Conservation (phyloP, 371 early-diverging fungal genomes). For the Encephalitozoon cuniculi region DNA sequence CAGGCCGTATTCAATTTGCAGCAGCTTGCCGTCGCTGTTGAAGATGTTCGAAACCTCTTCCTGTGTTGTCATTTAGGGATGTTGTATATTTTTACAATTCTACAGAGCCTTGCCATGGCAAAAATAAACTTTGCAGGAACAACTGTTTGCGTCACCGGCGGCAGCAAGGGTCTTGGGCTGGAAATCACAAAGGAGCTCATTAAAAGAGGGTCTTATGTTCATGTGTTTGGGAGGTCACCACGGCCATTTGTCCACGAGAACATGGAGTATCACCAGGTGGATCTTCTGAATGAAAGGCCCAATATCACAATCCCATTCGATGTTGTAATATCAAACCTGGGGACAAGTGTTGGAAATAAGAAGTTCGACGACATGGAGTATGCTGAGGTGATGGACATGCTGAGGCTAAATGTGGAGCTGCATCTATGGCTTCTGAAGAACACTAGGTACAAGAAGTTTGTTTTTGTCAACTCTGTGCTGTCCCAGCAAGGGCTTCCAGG, state of each 20-base stretch:
- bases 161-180: slow-evolving; percentile 22
- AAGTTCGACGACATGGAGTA: slow-evolving; percentile 4
- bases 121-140: background rate
- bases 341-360: slow-evolving; percentile 37
- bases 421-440: slow-evolving; percentile 28
- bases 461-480: slow-evolving; percentile 51
- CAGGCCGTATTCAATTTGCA: slow-evolving; percentile 61
- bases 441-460: slow-evolving; percentile 42
- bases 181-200: slow-evolving; percentile 27
- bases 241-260: slow-evolving; percentile 10
- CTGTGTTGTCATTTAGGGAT: slow-evolving; percentile 29
- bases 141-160: slow-evolving; percentile 28
- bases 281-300: slow-evolving; percentile 17
- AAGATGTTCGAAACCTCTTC: slow-evolving; percentile 56
- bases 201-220: background rate
- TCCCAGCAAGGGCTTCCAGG: slow-evolving; percentile 37
- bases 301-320: slow-evolving; percentile 26
- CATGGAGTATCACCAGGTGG: slow-evolving; percentile 21
- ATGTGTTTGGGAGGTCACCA: slow-evolving; percentile 14
- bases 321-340: slow-evolving; percentile 52
- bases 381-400: slow-evolving; percentile 14
- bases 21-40: slow-evolving; percentile 57
- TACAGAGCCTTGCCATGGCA: background rate
- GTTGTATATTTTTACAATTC: background rate
- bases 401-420: slow-evolving; percentile 33